Evolutionary conservation across 1,139 yeast genomes (phyloP).

Genomic region (Blastobotrys buckinghamii): DNA sequence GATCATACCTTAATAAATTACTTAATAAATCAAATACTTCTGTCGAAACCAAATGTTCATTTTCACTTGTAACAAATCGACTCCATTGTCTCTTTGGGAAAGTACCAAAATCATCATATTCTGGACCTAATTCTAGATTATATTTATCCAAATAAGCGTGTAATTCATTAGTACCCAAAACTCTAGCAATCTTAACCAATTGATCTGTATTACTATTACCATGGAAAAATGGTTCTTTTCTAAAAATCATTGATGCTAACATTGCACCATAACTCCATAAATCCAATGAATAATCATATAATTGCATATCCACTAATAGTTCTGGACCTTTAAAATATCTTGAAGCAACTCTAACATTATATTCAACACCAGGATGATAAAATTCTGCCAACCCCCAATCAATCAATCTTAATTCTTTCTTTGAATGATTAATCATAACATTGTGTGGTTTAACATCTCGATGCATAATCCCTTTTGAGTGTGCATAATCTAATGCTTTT

Average conservation of each 20-base stretch:
- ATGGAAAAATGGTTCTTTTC: constrained; percentile 92
- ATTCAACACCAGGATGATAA: constrained; percentile 86
- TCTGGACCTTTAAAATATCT: constrained; percentile 95
- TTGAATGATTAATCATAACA: constrained; percentile 86
- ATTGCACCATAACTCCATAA: constrained; percentile 95
- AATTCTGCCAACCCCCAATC: constrained; percentile 98
- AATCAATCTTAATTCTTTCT: constrained; percentile 61
- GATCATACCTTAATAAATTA: constrained; percentile 75
- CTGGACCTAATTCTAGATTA: constrained; percentile 64
- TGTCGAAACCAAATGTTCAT: constrained; percentile 56
- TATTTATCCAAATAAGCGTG: constrained; percentile 66
- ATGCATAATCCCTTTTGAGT: constrained; percentile 95
- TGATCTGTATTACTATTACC: constrained; percentile 94
- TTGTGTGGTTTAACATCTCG: constrained; percentile 96
- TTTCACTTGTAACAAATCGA: constrained; percentile 64
- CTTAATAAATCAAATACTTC: constrained; percentile 77
- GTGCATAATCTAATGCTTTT: constrained; percentile 81
- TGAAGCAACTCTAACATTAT: constrained; percentile 91
- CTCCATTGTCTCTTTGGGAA: constrained; percentile 80
- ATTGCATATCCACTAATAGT: constrained; percentile 74
- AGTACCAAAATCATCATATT: constrained; percentile 70
- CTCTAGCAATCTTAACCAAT: constrained; percentile 83
- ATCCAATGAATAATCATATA: constrained; percentile 87
- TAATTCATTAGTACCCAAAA: constrained; percentile 79
- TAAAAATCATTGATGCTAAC: constrained; percentile 94